Percentiles rank a stretch among this genome's conserved stretches.
Evolutionary conservation across 202 grass and related monocot genomes (phyloP).

Genomic region (Saccharum hybrid): DNA sequence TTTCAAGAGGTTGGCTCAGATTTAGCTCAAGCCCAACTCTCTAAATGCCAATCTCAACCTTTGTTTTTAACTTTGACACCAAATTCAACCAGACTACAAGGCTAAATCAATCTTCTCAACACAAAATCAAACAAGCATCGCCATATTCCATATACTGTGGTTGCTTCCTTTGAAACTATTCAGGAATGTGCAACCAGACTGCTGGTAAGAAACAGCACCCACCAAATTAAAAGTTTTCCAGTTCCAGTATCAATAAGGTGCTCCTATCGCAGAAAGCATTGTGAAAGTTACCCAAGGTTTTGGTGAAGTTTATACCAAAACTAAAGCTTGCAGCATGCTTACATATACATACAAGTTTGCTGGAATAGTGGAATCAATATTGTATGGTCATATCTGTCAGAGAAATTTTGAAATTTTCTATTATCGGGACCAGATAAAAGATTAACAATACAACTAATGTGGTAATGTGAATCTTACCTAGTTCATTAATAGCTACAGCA

Average conservation of each 20-base stretch:
- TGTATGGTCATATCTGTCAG: background rate
- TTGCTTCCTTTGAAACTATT: background rate
- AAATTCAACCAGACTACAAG: background rate
- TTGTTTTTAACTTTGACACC: background rate
- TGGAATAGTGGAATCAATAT: conserved; percentile 7
- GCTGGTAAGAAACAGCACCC: background rate
- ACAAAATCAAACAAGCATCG: background rate
- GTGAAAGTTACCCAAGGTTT: background rate
- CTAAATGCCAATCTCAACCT: background rate
- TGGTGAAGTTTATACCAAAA: background rate
- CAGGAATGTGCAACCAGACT: background rate
- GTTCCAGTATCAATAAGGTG: background rate
- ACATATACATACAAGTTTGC: conserved; percentile 8
- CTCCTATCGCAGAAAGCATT: background rate
- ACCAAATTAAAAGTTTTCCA: background rate
- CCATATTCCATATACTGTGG: too few species aligned
- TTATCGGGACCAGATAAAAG: background rate
- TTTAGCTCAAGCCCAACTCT: conserved; percentile 12
- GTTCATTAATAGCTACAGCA: conserved; percentile 11
- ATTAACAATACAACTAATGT: background rate
- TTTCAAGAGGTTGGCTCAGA: conserved; percentile 12
- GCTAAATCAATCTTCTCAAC: background rate
- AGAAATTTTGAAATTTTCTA: background rate
- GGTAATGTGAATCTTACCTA: background rate
- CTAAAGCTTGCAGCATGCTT: background rate